Evolutionary conservation across 208 protist species (phyloP).

Genomic region (Angomonas deanei): DNA sequence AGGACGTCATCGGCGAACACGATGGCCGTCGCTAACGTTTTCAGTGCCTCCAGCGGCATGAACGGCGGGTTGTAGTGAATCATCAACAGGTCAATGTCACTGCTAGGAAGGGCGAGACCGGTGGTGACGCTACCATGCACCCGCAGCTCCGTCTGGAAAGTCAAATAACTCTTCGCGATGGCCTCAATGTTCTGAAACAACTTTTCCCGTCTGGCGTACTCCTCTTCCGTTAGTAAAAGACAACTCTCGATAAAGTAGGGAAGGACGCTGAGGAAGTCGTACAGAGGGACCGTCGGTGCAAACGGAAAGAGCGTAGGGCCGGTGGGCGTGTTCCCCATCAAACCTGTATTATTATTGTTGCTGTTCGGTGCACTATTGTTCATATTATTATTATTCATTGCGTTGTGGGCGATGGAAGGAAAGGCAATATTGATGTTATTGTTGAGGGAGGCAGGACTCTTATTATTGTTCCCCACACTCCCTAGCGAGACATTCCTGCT

Average conservation of each 20-base stretch:
- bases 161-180: conserved; percentile 27
- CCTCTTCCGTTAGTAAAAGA: conserved; percentile 34
- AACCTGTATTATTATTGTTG: too few relatives aligned
- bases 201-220: conserved; percentile 37
- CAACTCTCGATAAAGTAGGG: conserved; percentile 59
- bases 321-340: too few relatives aligned
- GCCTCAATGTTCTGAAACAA: conserved; percentile 60
- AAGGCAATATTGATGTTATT: too few relatives aligned
- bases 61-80: conserved; percentile 63
- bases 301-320: not conserved
- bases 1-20: conserved; percentile 34
- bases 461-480: too few relatives aligned
- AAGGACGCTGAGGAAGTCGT: conserved; percentile 54
- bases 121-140: conserved; percentile 80
- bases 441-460: too few relatives aligned
- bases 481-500: too few relatives aligned
- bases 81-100: conserved; percentile 81
- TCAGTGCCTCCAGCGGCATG: conserved; percentile 63
- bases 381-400: too few relatives aligned
- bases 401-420: too few relatives aligned
- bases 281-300: conserved; percentile 18
- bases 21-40: conserved; percentile 49
- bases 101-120: conserved; percentile 63
- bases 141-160: conserved; percentile 31
- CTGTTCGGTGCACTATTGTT: too few relatives aligned